phyloP scores from a whole-genome alignment of 2,329 filamentous ascomycete genomes.

The Paramyrothecium sp. region DNA sequence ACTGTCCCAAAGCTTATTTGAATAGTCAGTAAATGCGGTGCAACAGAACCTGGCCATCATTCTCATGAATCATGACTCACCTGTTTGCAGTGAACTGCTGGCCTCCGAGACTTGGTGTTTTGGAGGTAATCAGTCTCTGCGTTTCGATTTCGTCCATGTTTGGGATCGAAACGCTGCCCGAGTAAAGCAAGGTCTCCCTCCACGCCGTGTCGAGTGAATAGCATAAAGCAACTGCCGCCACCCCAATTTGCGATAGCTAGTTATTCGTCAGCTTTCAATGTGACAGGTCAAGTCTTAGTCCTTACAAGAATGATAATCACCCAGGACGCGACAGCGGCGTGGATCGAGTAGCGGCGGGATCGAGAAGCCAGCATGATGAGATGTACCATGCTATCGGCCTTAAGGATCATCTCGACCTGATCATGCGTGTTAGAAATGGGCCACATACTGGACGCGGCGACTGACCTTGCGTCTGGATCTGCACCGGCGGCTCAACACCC shows the following conservation, averaged over 20 bases:
- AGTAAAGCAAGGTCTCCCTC: constrained; percentile 24
- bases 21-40: not conserved
- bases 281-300: no score
- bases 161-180: constrained; percentile 33
- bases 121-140: constrained; percentile 21
- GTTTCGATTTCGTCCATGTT: constrained; percentile 33
- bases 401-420: constrained; percentile 15
- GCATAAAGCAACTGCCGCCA: constrained; percentile 40
- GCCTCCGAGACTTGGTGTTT: constrained; percentile 20
- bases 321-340: constrained; percentile 13
- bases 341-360: constrained; percentile 12
- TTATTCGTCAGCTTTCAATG: not conserved
- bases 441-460: not conserved
- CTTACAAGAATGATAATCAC: constrained; percentile 12
- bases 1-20: constrained; percentile 34
- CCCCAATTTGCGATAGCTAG: constrained; percentile 38
- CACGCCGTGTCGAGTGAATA: constrained; percentile 40
- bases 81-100: constrained; percentile 41
- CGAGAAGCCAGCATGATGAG: constrained; percentile 13
- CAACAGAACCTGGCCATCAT: no score
- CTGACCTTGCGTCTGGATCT: constrained; percentile 38
- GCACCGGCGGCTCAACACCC: constrained; percentile 35
- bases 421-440: not conserved
- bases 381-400: constrained; percentile 17
- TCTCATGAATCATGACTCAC: constrained; percentile 12